A percentile compares a stretch with the other conserved stretches of the same genome.
These are phyloP conservation scores for Melaleuca quinquenervia DNA, from an alignment of 345 rosid genomes.

Conservation along the genomic window DNA sequence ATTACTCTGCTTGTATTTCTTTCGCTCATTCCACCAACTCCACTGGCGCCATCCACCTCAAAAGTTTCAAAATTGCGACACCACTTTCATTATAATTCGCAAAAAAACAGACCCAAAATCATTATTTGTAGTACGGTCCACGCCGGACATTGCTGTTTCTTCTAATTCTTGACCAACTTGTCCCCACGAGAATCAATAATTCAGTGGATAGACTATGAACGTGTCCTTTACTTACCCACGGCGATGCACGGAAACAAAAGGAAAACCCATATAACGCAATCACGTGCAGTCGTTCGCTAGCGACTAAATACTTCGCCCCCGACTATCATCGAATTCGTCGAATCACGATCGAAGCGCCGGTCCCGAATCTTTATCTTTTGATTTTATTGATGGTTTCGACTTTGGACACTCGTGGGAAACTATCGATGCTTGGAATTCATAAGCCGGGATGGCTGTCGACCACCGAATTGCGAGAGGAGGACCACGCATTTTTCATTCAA, in stretches of 20 bases:
- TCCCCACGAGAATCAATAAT: not conserved
- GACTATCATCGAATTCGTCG: not conserved
- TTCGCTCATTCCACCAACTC: not conserved
- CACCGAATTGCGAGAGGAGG: not conserved
- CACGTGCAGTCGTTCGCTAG: not conserved
- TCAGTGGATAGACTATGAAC: accelerated
- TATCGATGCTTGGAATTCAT: not conserved
- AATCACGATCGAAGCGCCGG: not conserved
- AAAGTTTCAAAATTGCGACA: not conserved
- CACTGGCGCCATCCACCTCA: not conserved
- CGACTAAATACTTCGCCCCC: accelerated
- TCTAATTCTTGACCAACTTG: not conserved
- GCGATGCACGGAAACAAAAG: too few species aligned
- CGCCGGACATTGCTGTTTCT: not conserved
- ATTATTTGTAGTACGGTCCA: not conserved
- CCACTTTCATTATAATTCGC: not conserved
- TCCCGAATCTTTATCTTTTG: not conserved
- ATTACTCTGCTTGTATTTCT: not conserved
- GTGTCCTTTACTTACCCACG: not conserved
- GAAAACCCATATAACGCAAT: too few species aligned
- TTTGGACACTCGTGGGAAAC: not conserved
- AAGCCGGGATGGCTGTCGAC: not conserved
- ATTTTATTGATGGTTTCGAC: accelerated
- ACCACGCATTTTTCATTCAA: not conserved
- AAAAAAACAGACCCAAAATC: not conserved